phyloP scores from a whole-genome alignment of 257 asterid species.

The Plantago major region DNA sequence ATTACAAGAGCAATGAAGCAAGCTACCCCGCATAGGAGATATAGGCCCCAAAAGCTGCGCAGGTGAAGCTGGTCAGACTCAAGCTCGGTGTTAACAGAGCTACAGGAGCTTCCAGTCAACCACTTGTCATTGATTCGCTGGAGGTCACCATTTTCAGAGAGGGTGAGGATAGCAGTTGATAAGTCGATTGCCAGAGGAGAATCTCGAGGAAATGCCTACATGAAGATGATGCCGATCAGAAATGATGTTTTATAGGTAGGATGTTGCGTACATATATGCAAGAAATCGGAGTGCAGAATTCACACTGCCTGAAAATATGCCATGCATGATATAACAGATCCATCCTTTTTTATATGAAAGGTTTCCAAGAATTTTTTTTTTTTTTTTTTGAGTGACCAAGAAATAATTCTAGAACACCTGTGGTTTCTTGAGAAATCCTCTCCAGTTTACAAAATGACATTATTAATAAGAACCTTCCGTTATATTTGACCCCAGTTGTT shows the following conservation, averaged over 20 bases:
- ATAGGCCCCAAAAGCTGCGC: conserved; percentile 78
- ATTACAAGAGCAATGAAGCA: conserved; percentile 60
- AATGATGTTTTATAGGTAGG: background rate
- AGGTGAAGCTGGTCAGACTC: conserved; percentile 65
- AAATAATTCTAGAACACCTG: too few relatives aligned
- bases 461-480: too few relatives aligned
- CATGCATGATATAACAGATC: too few relatives aligned
- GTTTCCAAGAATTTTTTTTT: too few relatives aligned
- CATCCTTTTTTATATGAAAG: too few relatives aligned
- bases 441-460: too few relatives aligned
- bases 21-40: conserved; percentile 65
- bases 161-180: conserved; percentile 57
- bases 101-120: conserved; percentile 56
- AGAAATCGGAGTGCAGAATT: too few relatives aligned
- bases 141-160: conserved; percentile 94
- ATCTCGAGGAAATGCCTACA: conserved; percentile 60
- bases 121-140: conserved; percentile 94
- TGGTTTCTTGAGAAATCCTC: too few relatives aligned
- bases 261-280: too few relatives aligned
- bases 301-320: too few relatives aligned
- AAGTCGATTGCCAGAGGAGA: conserved; percentile 58
- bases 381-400: too few relatives aligned
- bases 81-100: conserved; percentile 40
- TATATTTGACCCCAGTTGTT: too few relatives aligned
- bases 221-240: background rate